Conservation (phyloP, 2,329 filamentous ascomycete species). For the Metarhizium rileyi region DNA sequence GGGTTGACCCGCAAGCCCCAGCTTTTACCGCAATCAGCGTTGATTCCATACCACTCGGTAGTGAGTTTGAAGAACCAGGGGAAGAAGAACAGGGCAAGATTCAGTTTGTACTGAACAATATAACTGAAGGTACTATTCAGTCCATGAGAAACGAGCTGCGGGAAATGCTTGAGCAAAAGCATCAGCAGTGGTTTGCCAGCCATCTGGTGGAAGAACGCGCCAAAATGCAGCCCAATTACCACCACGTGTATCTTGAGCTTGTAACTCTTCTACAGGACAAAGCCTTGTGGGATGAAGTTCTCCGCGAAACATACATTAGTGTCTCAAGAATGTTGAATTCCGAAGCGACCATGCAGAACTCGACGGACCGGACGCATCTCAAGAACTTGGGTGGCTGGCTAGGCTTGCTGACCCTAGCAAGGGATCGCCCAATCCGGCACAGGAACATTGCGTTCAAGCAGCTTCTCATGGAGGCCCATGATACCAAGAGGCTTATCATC, state of each 20-base stretch:
- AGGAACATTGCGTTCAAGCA: constrained; percentile 97
- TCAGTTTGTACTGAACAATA: constrained; percentile 91
- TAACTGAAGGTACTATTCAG: constrained; percentile 80
- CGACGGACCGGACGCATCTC: constrained; percentile 75
- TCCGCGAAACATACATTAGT: constrained; percentile 85
- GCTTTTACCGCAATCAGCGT: constrained; percentile 73
- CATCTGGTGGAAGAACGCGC: constrained; percentile 94
- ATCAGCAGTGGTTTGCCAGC: constrained; percentile 93
- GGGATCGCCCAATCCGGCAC: constrained; percentile 91
- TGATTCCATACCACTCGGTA: constrained; percentile 54
- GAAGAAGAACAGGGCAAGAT: constrained; percentile 86
- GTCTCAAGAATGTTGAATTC: constrained; percentile 82
- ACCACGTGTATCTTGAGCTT: constrained; percentile 83
- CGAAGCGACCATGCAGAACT: constrained; percentile 73
- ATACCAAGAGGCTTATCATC: constrained; percentile 81
- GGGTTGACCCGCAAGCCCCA: constrained; percentile 50
- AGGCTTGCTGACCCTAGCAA: constrained; percentile 82
- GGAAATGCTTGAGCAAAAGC: constrained; percentile 65
- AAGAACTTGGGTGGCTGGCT: constrained; percentile 95
- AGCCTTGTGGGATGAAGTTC: constrained; percentile 74
- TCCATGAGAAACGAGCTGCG: constrained; percentile 76
- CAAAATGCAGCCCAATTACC: constrained; percentile 95
- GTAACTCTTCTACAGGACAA: constrained; percentile 74
- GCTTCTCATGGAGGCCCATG: constrained; percentile 83
- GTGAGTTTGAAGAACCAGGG: constrained; percentile 70